phyloP scores from a whole-genome alignment of 495 filamentous ascomycete species.

The Trichoderma erinaceum region DNA sequence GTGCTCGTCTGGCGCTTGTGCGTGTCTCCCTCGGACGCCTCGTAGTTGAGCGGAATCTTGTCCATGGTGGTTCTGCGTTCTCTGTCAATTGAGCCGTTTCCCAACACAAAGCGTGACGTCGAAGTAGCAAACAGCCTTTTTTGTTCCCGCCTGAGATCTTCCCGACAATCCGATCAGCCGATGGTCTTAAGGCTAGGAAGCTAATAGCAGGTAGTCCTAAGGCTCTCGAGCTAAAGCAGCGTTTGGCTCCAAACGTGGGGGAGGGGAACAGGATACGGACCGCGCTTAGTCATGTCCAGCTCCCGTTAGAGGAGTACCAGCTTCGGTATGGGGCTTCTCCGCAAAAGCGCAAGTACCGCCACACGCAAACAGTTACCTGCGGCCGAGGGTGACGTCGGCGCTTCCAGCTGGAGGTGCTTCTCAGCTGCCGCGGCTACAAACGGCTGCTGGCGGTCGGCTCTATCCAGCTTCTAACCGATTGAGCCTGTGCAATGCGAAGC shows the following conservation, averaged over 20 bases:
- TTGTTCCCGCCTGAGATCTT: no score
- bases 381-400: neutral
- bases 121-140: neutral
- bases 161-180: slow-evolving; percentile 5
- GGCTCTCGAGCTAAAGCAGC: neutral
- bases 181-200: neutral
- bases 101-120: neutral
- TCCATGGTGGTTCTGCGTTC: slow-evolving; percentile 28
- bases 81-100: neutral
- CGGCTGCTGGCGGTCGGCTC: slow-evolving; percentile 1
- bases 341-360: neutral
- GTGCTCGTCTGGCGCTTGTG: slow-evolving; percentile 60
- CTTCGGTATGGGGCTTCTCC: no score
- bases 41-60: slow-evolving; percentile 62
- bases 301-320: no score
- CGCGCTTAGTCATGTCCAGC: neutral
- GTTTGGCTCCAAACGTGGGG: neutral
- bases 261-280: neutral
- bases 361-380: no score
- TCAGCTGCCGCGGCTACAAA: slow-evolving; percentile 1
- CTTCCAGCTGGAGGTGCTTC: neutral
- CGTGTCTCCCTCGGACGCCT: slow-evolving; percentile 65
- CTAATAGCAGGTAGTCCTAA: neutral
- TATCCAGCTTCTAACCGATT: neutral
- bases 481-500: no score